phyloP scores from a whole-genome alignment of 1,284 basidiomycete genomes.

The Anthracocystis setariae region DNA sequence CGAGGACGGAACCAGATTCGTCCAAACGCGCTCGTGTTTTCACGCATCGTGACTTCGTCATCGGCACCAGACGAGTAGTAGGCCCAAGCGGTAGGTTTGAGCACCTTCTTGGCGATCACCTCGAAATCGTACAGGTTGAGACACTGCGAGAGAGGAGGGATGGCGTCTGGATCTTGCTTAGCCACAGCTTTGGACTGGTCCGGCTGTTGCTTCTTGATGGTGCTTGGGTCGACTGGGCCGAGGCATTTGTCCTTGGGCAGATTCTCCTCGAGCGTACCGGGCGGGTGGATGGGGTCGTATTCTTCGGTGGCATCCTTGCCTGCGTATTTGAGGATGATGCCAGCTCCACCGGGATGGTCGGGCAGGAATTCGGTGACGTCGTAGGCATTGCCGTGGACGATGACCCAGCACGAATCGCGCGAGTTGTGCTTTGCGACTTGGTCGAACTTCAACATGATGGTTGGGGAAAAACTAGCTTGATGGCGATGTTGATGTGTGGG shows the following conservation, averaged over 20 bases:
- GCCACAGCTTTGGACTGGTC: constrained; percentile 25
- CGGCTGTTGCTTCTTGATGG: constrained; percentile 43
- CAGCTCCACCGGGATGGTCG: constrained; percentile 76
- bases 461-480: not conserved
- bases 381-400: constrained; percentile 80
- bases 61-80: constrained; percentile 70
- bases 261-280: constrained; percentile 65
- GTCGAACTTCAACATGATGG: constrained; percentile 56
- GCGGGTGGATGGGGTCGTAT: constrained; percentile 66
- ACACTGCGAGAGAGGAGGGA: constrained; percentile 79
- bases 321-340: constrained; percentile 80
- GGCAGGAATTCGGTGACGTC: constrained; percentile 85
- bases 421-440: constrained; percentile 78
- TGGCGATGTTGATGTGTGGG: not conserved
- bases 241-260: constrained; percentile 60
- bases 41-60: constrained; percentile 74
- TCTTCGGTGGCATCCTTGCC: constrained; percentile 78
- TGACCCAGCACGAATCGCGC: constrained; percentile 84
- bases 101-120: constrained; percentile 63
- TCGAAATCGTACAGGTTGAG: constrained; percentile 92
- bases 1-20: constrained; percentile 94
- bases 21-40: constrained; percentile 88
- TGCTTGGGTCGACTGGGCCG: constrained; percentile 58
- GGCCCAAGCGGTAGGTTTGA: constrained; percentile 65
- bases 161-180: constrained; percentile 29